These are phyloP conservation scores for Saccharomycopsis microspora DNA, from an alignment of 805 yeast genomes.

Conservation along the genomic window DNA sequence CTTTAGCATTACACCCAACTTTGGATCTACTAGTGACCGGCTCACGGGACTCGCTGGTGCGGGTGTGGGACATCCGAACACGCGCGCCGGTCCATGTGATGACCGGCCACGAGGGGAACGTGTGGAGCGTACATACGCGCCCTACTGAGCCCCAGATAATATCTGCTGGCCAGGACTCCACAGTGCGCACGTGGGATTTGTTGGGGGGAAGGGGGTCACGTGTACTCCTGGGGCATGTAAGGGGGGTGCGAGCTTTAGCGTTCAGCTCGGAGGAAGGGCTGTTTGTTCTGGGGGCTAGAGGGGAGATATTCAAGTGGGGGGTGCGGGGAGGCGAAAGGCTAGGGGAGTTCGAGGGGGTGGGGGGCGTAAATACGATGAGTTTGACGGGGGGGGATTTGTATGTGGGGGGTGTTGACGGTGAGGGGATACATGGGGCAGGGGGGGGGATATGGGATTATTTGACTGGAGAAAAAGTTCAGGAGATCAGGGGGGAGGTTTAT, in stretches of 20 bases:
- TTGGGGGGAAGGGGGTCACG: constrained; percentile 64
- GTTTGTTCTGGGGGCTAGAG: constrained; percentile 71
- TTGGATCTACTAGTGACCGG: constrained; percentile 76
- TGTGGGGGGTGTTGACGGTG: too few relatives aligned
- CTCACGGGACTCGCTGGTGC: constrained; percentile 75
- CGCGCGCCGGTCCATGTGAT: constrained; percentile 63
- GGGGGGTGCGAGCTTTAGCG: constrained; percentile 64
- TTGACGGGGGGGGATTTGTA: too few relatives aligned
- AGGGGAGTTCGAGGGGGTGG: too few relatives aligned
- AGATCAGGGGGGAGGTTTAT: too few relatives aligned
- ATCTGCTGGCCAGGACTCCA: constrained; percentile 74
- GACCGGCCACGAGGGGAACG: constrained; percentile 70
- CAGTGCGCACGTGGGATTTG: constrained; percentile 80
- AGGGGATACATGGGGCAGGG: too few relatives aligned
- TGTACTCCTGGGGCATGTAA: constrained; percentile 75
- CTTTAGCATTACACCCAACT: constrained; percentile 80
- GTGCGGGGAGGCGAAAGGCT: too few relatives aligned
- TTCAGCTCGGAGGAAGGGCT: constrained; percentile 62
- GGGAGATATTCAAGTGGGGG: constrained; percentile 72
- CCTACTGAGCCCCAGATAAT: constrained; percentile 77
- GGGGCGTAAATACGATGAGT: too few relatives aligned
- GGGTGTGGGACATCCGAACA: constrained; percentile 92
- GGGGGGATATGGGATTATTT: too few relatives aligned
- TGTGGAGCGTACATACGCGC: constrained; percentile 57
- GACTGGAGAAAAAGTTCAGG: too few relatives aligned